Evolutionary conservation across 805 yeast species (phyloP).

Genomic region (Candida endomychidarum): DNA sequence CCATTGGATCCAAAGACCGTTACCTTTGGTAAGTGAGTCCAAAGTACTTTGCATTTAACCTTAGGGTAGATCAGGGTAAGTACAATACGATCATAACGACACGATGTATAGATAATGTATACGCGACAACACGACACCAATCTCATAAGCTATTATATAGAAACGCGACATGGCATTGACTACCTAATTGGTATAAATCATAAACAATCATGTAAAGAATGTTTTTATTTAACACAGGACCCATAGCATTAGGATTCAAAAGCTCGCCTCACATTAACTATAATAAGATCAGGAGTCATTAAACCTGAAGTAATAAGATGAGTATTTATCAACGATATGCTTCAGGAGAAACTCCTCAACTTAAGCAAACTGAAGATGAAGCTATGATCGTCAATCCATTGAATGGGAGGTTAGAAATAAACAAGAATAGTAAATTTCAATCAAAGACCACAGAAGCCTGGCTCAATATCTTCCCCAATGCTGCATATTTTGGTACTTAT

Average conservation of each 20-base stretch:
- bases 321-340: constrained; percentile 40
- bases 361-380: constrained; percentile 8
- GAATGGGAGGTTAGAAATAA: constrained; percentile 25
- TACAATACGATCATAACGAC: too few relatives aligned
- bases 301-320: constrained; percentile 22
- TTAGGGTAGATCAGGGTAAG: too few relatives aligned
- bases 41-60: not conserved
- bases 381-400: constrained; percentile 23
- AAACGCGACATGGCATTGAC: not conserved
- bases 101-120: too few relatives aligned
- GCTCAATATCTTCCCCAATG: constrained; percentile 44
- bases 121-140: not conserved
- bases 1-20: constrained; percentile 69
- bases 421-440: constrained; percentile 12
- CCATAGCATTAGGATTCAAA: not conserved
- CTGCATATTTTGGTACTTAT: constrained; percentile 53
- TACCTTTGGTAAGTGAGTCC: constrained; percentile 24
- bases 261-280: not conserved
- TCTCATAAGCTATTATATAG: too few relatives aligned
- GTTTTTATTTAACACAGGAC: constrained; percentile 1
- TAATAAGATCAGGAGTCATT: not conserved
- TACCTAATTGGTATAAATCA: constrained; percentile 2
- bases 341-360: constrained; percentile 25
- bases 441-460: constrained; percentile 24
- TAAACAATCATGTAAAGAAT: constrained; percentile 3